Evolutionary conservation across 108 stramenopile species (phyloP).

Genomic region (Fistulifera solaris): DNA sequence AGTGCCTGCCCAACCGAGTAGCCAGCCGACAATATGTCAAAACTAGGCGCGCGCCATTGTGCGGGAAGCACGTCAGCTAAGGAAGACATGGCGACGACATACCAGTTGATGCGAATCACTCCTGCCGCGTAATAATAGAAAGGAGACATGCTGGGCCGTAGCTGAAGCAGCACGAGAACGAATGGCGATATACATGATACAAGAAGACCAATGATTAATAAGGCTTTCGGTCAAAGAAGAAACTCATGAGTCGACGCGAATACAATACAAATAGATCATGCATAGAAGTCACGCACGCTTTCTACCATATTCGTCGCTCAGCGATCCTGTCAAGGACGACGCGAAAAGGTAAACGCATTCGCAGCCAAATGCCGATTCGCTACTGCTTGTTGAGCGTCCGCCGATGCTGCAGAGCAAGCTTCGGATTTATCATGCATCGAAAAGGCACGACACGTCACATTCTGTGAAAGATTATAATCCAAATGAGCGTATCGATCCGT

Average conservation of each 20-base stretch:
- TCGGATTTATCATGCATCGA: constrained; percentile 20
- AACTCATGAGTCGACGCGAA: too few relatives aligned
- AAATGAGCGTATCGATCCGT: constrained; percentile 76
- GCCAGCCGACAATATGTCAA: constrained; percentile 64
- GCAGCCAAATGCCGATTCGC: constrained; percentile 42
- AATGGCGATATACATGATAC: constrained; percentile 38
- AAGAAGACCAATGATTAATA: constrained; percentile 49
- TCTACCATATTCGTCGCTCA: constrained; percentile 71
- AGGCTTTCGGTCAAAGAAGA: constrained; percentile 5
- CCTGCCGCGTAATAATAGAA: constrained; percentile 50
- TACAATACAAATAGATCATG: too few relatives aligned
- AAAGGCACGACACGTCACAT: constrained; percentile 4
- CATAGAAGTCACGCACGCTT: constrained; percentile 9
- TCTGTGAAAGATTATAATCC: too few relatives aligned
- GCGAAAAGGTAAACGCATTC: constrained; percentile 65
- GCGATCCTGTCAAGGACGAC: constrained; percentile 59
- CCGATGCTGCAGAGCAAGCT: constrained; percentile 52
- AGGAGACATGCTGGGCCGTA: constrained; percentile 40
- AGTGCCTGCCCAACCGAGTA: constrained; percentile 58
- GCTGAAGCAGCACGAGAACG: constrained; percentile 45
- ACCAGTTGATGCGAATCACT: constrained; percentile 53
- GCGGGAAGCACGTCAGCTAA: constrained; percentile 73
- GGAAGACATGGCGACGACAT: constrained; percentile 53
- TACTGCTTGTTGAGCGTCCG: constrained; percentile 66
- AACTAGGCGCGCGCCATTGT: constrained; percentile 59